These are phyloP conservation scores for Abortiporus biennis DNA, from an alignment of 1,284 basidiomycete species.

Conservation along the genomic window DNA sequence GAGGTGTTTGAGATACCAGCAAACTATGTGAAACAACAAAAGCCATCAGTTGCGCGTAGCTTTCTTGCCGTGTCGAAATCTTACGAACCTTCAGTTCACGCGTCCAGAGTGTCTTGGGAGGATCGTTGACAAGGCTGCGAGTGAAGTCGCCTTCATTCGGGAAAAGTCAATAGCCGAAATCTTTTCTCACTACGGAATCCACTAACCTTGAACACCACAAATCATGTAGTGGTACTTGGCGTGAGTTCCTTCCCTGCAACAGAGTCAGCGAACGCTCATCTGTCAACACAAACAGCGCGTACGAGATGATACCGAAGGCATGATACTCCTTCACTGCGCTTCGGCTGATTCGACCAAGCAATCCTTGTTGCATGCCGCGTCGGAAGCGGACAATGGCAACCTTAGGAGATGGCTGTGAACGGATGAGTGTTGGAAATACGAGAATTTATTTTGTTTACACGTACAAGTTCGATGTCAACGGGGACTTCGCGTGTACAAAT, in stretches of 20 bases:
- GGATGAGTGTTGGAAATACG: background rate
- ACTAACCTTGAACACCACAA: slow-evolving; percentile 64
- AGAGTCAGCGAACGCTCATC: slow-evolving; percentile 12
- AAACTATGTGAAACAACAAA: slow-evolving; percentile 36
- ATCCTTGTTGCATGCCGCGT: slow-evolving; percentile 60
- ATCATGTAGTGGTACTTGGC: slow-evolving; percentile 73
- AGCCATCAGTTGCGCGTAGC: background rate
- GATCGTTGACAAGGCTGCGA: slow-evolving; percentile 58
- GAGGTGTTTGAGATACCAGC: slow-evolving; percentile 79
- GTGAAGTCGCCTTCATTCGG: slow-evolving; percentile 57
- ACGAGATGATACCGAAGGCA: slow-evolving; percentile 57
- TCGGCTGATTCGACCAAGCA: slow-evolving; percentile 51
- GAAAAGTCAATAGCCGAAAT: background rate
- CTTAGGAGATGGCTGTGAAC: slow-evolving; percentile 48
- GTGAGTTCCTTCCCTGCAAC: slow-evolving; percentile 53
- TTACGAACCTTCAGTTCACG: slow-evolving; percentile 58
- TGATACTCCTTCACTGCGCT: slow-evolving; percentile 56
- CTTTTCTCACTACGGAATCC: slow-evolving; percentile 3
- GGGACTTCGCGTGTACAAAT: slow-evolving; percentile 65
- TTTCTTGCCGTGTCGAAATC: too few species aligned
- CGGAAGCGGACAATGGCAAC: slow-evolving; percentile 54
- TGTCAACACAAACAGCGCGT: slow-evolving; percentile 14
- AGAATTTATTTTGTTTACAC: slow-evolving; percentile 22
- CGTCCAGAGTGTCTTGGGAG: slow-evolving; percentile 65
- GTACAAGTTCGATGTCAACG: slow-evolving; percentile 70